Evolutionary conservation across 768 basidiomycete genomes (phyloP), one percentile per base, ranked within the genome.

Genomic region (Amanita fuliginea): DNA sequence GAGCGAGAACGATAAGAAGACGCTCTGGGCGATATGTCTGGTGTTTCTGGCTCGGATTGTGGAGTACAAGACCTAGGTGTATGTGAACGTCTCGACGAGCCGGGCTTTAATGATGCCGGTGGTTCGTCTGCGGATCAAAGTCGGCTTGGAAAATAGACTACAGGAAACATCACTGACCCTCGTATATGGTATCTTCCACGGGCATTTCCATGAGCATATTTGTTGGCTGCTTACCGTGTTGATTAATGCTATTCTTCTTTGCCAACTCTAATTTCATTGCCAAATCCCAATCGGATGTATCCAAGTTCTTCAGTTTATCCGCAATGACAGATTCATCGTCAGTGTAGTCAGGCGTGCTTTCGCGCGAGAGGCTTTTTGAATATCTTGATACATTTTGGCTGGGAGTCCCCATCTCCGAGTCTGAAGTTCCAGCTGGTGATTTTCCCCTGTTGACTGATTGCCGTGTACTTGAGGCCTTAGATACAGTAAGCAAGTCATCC

Each of bases 261-360:
- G 93, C 93, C 43, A 95, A 68, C 54, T 88, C 88, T 46, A 96
- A 66, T 42, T 84, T 81, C 67, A 78, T 72, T 18, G 81, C 75
- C 47, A 95, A 69, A 60, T 94, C 86, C 56, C 76, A 75, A 58
- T 91, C 88, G 13, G 83, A 86, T 44, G 76, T 70, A 54, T 87
- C 82, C 54, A 77, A 64, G 4, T 62, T 65, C 54, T 60, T 70
- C 54, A 61, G 58, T 47, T 64, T 60, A 9, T 64, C 62, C 43
- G 64, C 51, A 46, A 70, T 62, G 6, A 68, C 64, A 13, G 65
- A 64, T 18, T 74, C 72, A n/a, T 74, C 74, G 49, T 77, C 71
- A 55, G 71, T 71, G 47, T 69, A 67, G 44, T 69, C 69, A 24
- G 60, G 43, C 28, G 76, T 70, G 44, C 67, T 64, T 36, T 77